Conservation (phyloP, 441 rosid genomes). For the Adansonia rubrostipa region DNA sequence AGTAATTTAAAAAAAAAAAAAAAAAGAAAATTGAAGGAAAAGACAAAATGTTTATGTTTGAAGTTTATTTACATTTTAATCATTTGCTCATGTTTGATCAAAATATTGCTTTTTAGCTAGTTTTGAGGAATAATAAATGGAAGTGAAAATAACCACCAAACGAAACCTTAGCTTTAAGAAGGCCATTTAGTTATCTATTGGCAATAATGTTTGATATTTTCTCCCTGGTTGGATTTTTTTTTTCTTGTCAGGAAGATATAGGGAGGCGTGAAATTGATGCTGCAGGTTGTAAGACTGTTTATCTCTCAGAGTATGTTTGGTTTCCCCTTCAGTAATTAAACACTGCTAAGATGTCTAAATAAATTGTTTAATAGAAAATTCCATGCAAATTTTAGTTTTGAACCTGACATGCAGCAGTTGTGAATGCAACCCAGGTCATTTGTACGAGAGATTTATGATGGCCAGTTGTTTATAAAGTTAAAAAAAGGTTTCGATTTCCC, state of each 20-base stretch:
- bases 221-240: constrained; percentile 10
- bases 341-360: not conserved
- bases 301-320: constrained; percentile 78
- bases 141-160: not conserved
- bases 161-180: constrained; percentile 8
- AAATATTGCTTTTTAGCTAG: not conserved
- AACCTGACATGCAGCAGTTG: constrained; percentile 12
- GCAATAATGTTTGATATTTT: constrained; percentile 8
- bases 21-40: not conserved
- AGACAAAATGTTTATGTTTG: not conserved
- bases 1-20: not conserved
- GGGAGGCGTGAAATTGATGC: constrained; percentile 83
- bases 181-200: not conserved
- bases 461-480: constrained; percentile 78
- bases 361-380: constrained; percentile 3
- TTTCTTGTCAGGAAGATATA: constrained; percentile 52
- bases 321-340: constrained; percentile 10
- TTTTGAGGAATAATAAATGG: constrained; percentile 8
- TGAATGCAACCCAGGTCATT: constrained; percentile 59
- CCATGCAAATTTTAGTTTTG: not conserved
- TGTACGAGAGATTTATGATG: constrained; percentile 81
- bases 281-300: constrained; percentile 78
- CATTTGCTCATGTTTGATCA: not conserved
- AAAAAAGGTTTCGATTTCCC: constrained; percentile 78
- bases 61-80: not conserved